phyloP scores from a whole-genome alignment of 495 filamentous ascomycete genomes.

The Xylaria curta region DNA sequence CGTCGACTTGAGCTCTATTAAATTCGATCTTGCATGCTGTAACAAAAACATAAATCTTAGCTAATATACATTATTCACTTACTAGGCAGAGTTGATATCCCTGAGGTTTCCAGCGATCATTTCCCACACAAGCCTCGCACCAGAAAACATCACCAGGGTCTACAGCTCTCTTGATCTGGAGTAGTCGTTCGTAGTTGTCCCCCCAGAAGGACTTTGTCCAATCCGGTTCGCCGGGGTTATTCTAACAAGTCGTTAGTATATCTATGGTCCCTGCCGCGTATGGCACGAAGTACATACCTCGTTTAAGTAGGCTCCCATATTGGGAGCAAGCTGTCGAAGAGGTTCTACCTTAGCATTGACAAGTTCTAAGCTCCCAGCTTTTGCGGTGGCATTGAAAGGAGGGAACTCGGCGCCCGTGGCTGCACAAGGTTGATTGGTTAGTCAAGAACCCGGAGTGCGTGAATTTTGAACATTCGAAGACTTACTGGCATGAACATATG shows the following conservation, averaged over 20 bases:
- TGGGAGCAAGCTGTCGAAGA: background rate
- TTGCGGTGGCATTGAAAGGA: background rate
- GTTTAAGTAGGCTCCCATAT: background rate
- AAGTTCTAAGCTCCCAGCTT: background rate
- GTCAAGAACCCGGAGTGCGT: background rate
- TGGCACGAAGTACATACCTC: background rate
- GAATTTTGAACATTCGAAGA: background rate
- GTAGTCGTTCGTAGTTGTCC: conserved; percentile 51
- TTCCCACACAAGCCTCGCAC: background rate
- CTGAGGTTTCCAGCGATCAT: background rate
- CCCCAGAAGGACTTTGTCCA: conserved; percentile 59
- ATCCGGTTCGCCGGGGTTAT: conserved; percentile 52
- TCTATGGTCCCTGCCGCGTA: background rate
- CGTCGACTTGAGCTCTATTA: too few species aligned
- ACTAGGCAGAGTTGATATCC: background rate
- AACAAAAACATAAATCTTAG: too few species aligned
- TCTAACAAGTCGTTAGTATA: conserved; percentile 37
- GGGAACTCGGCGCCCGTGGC: background rate
- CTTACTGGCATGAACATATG: conserved; percentile 1
- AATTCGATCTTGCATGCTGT: too few species aligned
- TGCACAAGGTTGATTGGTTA: background rate
- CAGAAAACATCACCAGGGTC: conserved; percentile 46
- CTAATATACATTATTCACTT: background rate
- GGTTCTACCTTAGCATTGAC: background rate
- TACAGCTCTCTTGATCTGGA: conserved; percentile 56